Evolutionary conservation across 2,329 filamentous ascomycete species (phyloP), one percentile per base, ranked within the genome.

Genomic region (Exophiala spinifera): DNA sequence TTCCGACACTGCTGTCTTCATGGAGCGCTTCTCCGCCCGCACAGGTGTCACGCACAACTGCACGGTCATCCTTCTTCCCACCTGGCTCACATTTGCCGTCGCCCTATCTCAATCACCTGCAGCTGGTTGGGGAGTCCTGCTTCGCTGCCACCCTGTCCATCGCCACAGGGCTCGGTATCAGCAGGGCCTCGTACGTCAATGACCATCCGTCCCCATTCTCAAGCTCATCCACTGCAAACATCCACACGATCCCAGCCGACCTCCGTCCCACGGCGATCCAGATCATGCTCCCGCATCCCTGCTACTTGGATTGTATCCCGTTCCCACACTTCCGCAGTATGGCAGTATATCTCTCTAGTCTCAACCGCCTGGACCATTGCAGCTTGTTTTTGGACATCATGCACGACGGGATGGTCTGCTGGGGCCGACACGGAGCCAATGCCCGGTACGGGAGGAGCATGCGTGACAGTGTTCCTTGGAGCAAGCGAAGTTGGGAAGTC

Each of bases 401-500:
- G 33, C 58, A 62, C 8, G 70, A 71, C 37, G 71, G 67, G 3
- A 55, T 74, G 43, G 59, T 70, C 5, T 73, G 72, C 57, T 74
- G 72, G 70, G 72, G 72, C 4, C 63, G 66, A 11, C 34, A 60
- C 13, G 65, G 65, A 21, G 51, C 51, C 8, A 55, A 44, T 17
- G 47, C 28, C 20, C 15, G 19, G 13, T 49, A 44, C 21, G 70
- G 71, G 64, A 59, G 63, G 13, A 69, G 71, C 4, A 55, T 57
- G 50, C 28, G 54, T 21, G 54, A 57, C 31, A 69, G 70, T 14
- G 69, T 74, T n/a, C 70, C 74, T 0, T 77, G 74, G 74, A 74
- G 75, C 50, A 64, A 65, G 33, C 68, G 74, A 11, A 74, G 72
- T 53, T 77, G 74, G 74, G 74, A 77, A 55, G 74, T 71, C 1